Evolutionary conservation across 2,329 filamentous ascomycete species (phyloP), one percentile per base, ranked within the genome.

Genomic region (Neopestalotiopsis sp.): DNA sequence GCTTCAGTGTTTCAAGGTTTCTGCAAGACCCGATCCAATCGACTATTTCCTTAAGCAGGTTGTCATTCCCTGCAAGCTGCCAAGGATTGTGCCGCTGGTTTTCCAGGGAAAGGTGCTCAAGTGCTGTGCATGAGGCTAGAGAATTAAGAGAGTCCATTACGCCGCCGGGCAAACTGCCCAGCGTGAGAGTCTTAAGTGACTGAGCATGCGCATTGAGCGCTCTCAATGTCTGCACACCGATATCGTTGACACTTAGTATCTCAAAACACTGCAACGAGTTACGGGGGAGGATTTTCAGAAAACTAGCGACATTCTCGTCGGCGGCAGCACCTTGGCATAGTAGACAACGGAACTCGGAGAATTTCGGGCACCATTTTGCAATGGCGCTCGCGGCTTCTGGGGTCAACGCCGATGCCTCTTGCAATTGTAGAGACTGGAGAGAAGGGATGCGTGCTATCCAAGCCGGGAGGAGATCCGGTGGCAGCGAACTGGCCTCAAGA

Each of bases 371-470:
- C 72, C 87, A 81, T 30, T 84, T 76, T 30, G 84, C 81, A 62
- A 94, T 86, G 3, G 87, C 84, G 13, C 81, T 79, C 40, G 87
- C 86, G 1, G 86, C 83, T 67, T 87, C 84, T 65, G 87, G 81
- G 56, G 84, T 85, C 1, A 94, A 82, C 10, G 87, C 84, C 53
- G 84, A 85, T 3, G 90, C 91, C 71, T 91, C 87, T 76, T 85
- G 89, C 1, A 93, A 80, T 17, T 88, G 86, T 42, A 94, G 81
- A 1, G 83, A 85, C 67, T 83, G 86, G 9, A 94, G 80, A 32
- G 87, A 84, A 1, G 87, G 83, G 32, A 93, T 79, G 40, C 86
- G 82, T 13, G 87, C 83, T 14, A 89, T 83, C 90, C 91, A 93
- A 34, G 78, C 80, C 0, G 86, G 81, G 5, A 94, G 80, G 5